Evolutionary conservation across 2,329 filamentous ascomycete species (phyloP), one percentile per base, ranked within the genome.

Genomic region (Onygena corvina): DNA sequence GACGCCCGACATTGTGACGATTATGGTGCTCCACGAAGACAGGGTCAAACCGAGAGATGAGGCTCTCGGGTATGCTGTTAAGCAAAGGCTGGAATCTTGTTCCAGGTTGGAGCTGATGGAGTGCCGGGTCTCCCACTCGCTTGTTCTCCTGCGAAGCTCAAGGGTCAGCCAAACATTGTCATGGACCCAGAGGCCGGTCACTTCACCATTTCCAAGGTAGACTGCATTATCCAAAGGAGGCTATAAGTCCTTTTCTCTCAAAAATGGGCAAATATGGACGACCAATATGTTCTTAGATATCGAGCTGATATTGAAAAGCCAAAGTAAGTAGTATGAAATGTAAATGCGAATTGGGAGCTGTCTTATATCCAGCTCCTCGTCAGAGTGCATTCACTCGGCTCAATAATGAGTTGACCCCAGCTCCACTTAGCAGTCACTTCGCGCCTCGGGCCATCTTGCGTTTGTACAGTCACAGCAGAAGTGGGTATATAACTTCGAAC

Each of bases 1-100:
- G 58, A 27, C 67, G 64, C 9, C 67, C 68, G 1, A 59, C 64
- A 48, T 65, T 68, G 58, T 69, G 65, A 49, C 64, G 65, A 50
- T 69, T 65, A 56, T 69, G 68, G 57, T 69, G 60, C 45, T 67
- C 61, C 21, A 68, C 59, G 46, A 67, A 71, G 31, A 61, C 56
- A 1, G 67, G 64, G 35, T 71, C 68, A 51, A 67, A 69, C 3
- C 63, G 60, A 14, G 61, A 53, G 3, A 64, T 50, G 25, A 71
- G 59, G 38, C 67, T 55, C 2, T 54, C 50, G 3, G 67, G 66
- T 6, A 71, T 71, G 56, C 61, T 65, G 49, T 71, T 70, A 46
- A 68, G 60, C 12, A 66, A 60, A n/a, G 67, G 67, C 44, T 68
- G 64, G 4, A 48, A 20, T 31, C 61, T 50, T 5, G 52, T 46